Conservation (phyloP, 1,139 yeast genomes). For the Blastobotrys ciferrii region DNA sequence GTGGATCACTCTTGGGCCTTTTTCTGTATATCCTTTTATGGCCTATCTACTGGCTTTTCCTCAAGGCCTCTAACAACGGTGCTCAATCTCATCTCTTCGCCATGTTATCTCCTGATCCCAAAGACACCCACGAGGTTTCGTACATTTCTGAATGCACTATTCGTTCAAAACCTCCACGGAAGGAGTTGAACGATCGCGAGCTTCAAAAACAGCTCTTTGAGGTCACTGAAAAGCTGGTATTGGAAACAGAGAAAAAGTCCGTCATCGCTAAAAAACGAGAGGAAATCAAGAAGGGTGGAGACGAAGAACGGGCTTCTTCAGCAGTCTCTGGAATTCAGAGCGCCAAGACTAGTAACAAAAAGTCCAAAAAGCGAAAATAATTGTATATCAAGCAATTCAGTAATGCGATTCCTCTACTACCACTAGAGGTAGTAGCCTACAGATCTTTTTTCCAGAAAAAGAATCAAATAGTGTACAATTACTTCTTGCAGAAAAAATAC, state of each 20-base stretch:
- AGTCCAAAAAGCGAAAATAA: not conserved
- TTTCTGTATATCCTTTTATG: slow-evolving; percentile 61
- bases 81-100: slow-evolving; percentile 76
- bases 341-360: not conserved
- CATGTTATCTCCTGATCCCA: slow-evolving; percentile 67
- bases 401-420: too few relatives aligned
- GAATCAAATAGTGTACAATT: too few relatives aligned
- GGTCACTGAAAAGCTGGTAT: slow-evolving; percentile 57
- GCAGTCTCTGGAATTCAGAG: not conserved
- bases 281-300: slow-evolving; percentile 17
- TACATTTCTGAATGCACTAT: slow-evolving; percentile 71
- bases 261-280: slow-evolving; percentile 47
- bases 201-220: slow-evolving; percentile 64
- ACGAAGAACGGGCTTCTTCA: not conserved
- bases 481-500: not conserved
- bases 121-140: slow-evolving; percentile 59
- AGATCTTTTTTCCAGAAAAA: too few relatives aligned
- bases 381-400: not conserved
- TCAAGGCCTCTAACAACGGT: slow-evolving; percentile 74
- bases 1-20: slow-evolving; percentile 75
- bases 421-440: too few relatives aligned
- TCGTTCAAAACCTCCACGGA: slow-evolving; percentile 52
- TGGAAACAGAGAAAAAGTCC: slow-evolving; percentile 60
- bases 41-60: slow-evolving; percentile 79
- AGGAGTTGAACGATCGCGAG: slow-evolving; percentile 60